Conservation (phyloP, 176 grass and related monocot genomes). For the Oryza glaberrima region DNA sequence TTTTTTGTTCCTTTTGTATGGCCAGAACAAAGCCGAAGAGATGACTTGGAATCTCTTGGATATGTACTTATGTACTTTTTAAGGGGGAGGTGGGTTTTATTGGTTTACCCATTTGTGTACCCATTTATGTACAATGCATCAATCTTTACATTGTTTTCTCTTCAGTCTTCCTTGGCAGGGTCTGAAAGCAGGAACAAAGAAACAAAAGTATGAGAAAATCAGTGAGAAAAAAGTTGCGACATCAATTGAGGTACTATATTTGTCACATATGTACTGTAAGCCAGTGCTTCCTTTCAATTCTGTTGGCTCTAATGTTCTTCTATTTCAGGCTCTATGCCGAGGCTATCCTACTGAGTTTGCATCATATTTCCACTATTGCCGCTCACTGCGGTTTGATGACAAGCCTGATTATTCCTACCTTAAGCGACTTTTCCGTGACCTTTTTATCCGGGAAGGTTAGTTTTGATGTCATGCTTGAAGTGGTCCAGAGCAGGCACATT, state of each 20-base stretch:
- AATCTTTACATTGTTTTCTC: constrained; percentile 37
- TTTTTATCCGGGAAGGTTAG: constrained; percentile 95
- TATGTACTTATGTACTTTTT: constrained; percentile 99
- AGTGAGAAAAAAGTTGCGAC: constrained; percentile 97
- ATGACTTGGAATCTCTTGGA: constrained; percentile 99
- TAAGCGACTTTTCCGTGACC: constrained; percentile 91
- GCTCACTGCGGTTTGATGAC: constrained; percentile 87
- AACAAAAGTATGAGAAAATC: constrained; percentile 96
- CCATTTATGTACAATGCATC: neutral
- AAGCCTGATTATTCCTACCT: constrained; percentile 98
- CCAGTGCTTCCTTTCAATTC: constrained; percentile 1
- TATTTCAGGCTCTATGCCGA: constrained; percentile 75
- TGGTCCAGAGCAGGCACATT: neutral
- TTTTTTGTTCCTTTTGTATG: constrained; percentile 15
- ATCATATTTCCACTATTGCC: constrained; percentile 98
- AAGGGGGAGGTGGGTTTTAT: constrained; percentile 82
- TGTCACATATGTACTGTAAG: constrained; percentile 3
- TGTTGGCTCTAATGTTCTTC: constrained; percentile 31
- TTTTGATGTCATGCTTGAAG: constrained; percentile 23
- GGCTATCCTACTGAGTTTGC: constrained; percentile 93
- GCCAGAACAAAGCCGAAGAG: constrained; percentile 97
- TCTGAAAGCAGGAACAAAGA: constrained; percentile 97
- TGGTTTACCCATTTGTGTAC: constrained; percentile 16
- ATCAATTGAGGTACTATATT: constrained; percentile 78
- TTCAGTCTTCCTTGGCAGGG: constrained; percentile 97